Conservation (phyloP, 2,329 filamentous ascomycete genomes). For the Penicillium fuscoglaucum region DNA sequence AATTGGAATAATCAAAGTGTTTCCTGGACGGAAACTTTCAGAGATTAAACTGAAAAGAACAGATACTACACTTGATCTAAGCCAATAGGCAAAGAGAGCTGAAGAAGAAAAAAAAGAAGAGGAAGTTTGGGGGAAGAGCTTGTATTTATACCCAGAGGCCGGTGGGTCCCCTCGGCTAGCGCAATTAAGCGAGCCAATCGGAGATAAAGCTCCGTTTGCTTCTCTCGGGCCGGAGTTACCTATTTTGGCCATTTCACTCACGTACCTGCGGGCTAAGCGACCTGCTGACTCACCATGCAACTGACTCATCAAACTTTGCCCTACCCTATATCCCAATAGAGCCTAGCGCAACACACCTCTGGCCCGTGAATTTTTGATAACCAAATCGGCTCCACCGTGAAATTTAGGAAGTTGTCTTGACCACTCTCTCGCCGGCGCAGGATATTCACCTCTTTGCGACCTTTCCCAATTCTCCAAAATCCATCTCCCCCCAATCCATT, state of each 20-base stretch:
- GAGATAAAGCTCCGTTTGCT: neutral
- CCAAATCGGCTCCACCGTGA: constrained; percentile 30
- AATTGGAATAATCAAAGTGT: constrained; percentile 81
- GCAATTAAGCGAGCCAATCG: constrained; percentile 7
- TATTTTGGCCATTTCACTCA: neutral
- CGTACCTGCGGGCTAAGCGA: neutral
- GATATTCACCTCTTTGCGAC: constrained; percentile 88
- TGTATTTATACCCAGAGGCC: constrained; percentile 33
- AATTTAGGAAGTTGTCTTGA: constrained; percentile 29
- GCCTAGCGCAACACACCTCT: constrained; percentile 31
- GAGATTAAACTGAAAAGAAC: constrained; percentile 98
- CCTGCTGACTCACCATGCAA: neutral
- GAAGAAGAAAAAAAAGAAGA: constrained; percentile 48
- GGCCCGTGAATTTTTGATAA: constrained; percentile 18
- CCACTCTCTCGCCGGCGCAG: constrained; percentile 62
- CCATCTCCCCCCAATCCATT: constrained; percentile 40
- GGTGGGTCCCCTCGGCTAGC: constrained; percentile 2
- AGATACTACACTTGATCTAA: constrained; percentile 98
- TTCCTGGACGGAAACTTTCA: constrained; percentile 73
- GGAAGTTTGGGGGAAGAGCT: constrained; percentile 26
- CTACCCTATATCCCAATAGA: constrained; percentile 10
- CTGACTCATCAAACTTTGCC: neutral
- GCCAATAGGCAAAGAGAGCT: constrained; percentile 60
- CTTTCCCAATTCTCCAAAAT: constrained; percentile 38
- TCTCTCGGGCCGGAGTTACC: neutral